A percentile compares a stretch with the other conserved stretches of the same genome.
These are phyloP conservation scores for Pyrenophora graminea DNA, from an alignment of 2,329 filamentous ascomycete species.

Conservation along the genomic window DNA sequence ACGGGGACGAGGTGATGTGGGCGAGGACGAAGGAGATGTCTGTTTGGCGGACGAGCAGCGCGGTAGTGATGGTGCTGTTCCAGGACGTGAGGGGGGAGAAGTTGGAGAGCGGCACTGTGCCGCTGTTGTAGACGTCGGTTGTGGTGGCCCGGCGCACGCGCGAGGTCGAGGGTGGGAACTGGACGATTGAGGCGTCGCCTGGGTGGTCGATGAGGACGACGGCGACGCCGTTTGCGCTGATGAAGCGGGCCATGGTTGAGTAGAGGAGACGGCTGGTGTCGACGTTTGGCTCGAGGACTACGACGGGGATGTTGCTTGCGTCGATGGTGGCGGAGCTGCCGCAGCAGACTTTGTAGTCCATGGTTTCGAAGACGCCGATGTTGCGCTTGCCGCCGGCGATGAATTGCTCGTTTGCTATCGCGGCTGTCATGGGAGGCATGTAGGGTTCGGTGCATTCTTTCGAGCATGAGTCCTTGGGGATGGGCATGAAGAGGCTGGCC, in stretches of 20 bases:
- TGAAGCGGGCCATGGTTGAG: conserved; percentile 49
- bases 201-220: conserved; percentile 58
- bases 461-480: conserved; percentile 15
- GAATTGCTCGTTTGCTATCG: conserved; percentile 27
- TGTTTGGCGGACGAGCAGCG: conserved; percentile 18
- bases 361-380: conserved; percentile 23
- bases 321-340: conserved; percentile 8
- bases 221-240: conserved; percentile 54
- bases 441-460: conserved; percentile 22
- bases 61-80: conserved; percentile 18
- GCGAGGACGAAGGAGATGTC: conserved; percentile 29
- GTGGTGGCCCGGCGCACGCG: too few relatives aligned
- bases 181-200: conserved; percentile 52
- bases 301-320: conserved; percentile 16
- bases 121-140: conserved; percentile 30
- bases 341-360: conserved; percentile 26
- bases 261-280: conserved; percentile 52
- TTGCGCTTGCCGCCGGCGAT: conserved; percentile 22
- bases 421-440: conserved; percentile 26
- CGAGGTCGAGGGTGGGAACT: conserved; percentile 37
- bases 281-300: conserved; percentile 55
- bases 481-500: conserved; percentile 31
- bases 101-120: conserved; percentile 19
- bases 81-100: conserved; percentile 20
- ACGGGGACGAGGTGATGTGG: conserved; percentile 2